These are phyloP conservation scores for Whalleya microplaca DNA, from an alignment of 2,329 filamentous ascomycete species.

Conservation along the genomic window DNA sequence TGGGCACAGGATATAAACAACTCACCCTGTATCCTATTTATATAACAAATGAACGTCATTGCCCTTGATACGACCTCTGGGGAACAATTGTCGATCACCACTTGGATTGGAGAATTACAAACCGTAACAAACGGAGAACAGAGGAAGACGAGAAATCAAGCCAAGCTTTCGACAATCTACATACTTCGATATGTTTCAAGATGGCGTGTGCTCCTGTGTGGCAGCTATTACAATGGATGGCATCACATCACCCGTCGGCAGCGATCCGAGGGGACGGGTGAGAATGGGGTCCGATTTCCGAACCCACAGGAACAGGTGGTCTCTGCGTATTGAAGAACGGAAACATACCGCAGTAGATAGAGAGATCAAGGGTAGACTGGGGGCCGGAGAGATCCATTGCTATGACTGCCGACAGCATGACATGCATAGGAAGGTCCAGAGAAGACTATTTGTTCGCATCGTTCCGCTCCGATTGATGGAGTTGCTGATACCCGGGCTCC, in stretches of 20 bases:
- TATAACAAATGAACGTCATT: conserved; percentile 27
- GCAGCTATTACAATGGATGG: conserved; percentile 25
- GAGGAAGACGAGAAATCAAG: too few relatives aligned
- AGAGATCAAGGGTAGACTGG: conserved; percentile 2
- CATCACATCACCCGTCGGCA: conserved; percentile 23
- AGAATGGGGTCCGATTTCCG: conserved; percentile 17
- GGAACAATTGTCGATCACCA: neutral
- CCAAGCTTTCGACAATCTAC: neutral
- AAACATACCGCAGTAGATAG: neutral
- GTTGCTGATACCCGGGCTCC: conserved; percentile 2
- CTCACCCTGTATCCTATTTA: conserved; percentile 24
- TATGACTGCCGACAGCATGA: conserved; percentile 24
- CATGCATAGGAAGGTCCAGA: conserved; percentile 23
- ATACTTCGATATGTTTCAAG: conserved; percentile 24
- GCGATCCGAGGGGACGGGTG: conserved; percentile 19
- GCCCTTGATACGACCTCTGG: neutral
- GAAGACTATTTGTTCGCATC: conserved; percentile 10
- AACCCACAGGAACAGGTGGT: conserved; percentile 18
- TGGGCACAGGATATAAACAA: conserved; percentile 14
- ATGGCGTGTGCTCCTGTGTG: conserved; percentile 23
- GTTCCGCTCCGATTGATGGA: neutral
- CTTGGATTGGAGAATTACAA: neutral
- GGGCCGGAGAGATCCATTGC: conserved; percentile 14
- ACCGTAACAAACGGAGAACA: neutral
- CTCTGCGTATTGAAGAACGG: conserved; percentile 12